Base-by-base conservation (phyloP, 176 grass and related monocot species). In the Chloris gayana region DNA sequence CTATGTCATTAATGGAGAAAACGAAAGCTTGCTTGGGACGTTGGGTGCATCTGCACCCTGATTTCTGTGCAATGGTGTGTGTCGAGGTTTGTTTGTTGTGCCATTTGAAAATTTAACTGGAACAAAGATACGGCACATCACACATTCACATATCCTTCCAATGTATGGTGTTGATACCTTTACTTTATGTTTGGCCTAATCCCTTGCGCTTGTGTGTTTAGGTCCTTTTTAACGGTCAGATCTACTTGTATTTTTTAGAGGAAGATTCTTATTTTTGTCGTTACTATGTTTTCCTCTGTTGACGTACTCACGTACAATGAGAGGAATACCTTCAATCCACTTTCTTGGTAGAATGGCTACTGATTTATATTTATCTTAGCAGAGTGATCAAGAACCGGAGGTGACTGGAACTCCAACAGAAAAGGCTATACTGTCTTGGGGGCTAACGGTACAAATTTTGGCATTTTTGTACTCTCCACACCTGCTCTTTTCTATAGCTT, bases 351-450 rank as follows among this genome's bases (percentile, higher is more conserved):
- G n/a, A n/a, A 50, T 72, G 30, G 27, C 30, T 47, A 78, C 22
- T 83, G 63, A 84, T 45, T n/a, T n/a, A n/a, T n/a, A 18, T 83
- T 49, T 87, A 54, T 56, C 17, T 74, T 69, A 61, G 37, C 83
- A 92, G 88, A 75, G 67, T 54, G 85, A 83, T 85, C 72, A 93
- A 81, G 86, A 80, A 78, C 78, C 86, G 38, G 95, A 98, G 75
- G 78, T 98, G 72, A 91, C 95, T 81, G 95, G 95, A 46, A 95
- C 95, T 13, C 92, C 95, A 57, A 98, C 95, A 11, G 95, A 98
- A 72, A 98, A 98, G 72, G 88, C 92, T 81, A 95, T 98, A 80
- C 67, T 98, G 49, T 89, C 90, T 75, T 98, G 92, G 95, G 95
- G 88, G 14, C 69, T 95, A 47, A 90, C 93, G 92, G 95, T 98